Evolutionary conservation across 2,329 filamentous ascomycete genomes (phyloP).

Genomic region (Clarireedia homoeocarpa): DNA sequence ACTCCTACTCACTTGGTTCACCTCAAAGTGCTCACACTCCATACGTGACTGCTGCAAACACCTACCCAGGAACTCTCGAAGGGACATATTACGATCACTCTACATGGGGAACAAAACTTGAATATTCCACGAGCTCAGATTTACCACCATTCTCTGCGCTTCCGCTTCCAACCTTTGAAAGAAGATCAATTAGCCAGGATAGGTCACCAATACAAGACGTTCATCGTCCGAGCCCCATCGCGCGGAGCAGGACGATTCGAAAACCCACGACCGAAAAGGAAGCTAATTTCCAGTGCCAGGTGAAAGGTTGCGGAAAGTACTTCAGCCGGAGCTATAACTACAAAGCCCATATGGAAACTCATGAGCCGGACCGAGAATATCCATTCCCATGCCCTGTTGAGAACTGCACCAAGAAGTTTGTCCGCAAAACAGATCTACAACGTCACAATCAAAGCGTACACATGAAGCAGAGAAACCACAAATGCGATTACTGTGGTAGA

Average conservation of each 20-base stretch:
- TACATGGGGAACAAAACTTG: conserved; percentile 21
- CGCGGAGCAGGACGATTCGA: conserved; percentile 32
- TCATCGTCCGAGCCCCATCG: conserved; percentile 17
- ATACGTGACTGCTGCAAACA: conserved; percentile 17
- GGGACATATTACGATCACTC: conserved; percentile 23
- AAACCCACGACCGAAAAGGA: conserved; percentile 58
- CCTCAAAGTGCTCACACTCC: conserved; percentile 20
- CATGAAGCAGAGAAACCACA: conserved; percentile 61
- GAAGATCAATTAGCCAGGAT: conserved; percentile 23
- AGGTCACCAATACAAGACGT: conserved; percentile 13
- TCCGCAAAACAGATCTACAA: conserved; percentile 72
- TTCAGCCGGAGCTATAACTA: conserved; percentile 84
- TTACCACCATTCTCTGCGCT: conserved; percentile 24
- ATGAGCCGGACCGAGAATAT: conserved; percentile 65
- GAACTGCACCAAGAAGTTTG: conserved; percentile 68
- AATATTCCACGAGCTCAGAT: conserved; percentile 21
- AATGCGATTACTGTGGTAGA: conserved; percentile 62
- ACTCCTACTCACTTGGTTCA: conserved; percentile 23
- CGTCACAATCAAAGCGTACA: conserved; percentile 61
- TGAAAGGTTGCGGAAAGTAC: conserved; percentile 64
- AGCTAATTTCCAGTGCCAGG: conserved; percentile 62
- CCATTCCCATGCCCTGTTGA: conserved; percentile 58
- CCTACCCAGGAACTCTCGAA: conserved; percentile 26
- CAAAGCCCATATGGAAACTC: conserved; percentile 78
- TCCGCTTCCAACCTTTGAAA: conserved; percentile 22